Percentiles rank a stretch among this genome's conserved stretches.
Conservation (phyloP, 306 rosid species). For the Myrica gale region DNA sequence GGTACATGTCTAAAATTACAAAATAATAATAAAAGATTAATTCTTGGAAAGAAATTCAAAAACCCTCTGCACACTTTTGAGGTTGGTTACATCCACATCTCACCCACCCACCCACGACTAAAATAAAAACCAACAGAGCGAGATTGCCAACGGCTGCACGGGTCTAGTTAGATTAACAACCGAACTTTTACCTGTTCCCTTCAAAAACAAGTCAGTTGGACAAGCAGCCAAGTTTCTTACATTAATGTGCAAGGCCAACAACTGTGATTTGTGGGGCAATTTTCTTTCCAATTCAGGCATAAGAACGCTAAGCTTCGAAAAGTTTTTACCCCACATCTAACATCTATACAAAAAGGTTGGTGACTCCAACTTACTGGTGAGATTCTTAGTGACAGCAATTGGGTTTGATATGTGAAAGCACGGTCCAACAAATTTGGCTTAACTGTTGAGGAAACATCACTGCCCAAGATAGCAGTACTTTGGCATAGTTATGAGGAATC, state of each 20-base stretch:
- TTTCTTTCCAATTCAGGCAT: neutral
- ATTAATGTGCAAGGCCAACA: neutral
- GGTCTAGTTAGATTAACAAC: conserved; percentile 21
- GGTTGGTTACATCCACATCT: neutral
- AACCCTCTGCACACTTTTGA: neutral
- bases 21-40: conserved; percentile 9
- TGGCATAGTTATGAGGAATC: neutral
- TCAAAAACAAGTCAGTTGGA: conserved; percentile 17
- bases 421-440: neutral
- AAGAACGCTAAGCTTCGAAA: neutral
- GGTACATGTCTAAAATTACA: conserved; percentile 18
- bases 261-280: neutral
- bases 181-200: conserved; percentile 9
- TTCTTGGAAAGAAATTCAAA: neutral
- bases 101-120: conserved; percentile 24
- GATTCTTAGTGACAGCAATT: neutral
- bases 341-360: neutral
- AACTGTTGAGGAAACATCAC: neutral
- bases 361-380: neutral
- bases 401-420: neutral
- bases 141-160: conserved; percentile 9
- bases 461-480: neutral
- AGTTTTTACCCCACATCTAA: neutral
- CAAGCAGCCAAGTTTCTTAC: conserved; percentile 7
- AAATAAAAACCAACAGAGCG: neutral